These are phyloP conservation scores for Parmales sp. DNA, from an alignment of 108 stramenopile species.

Conservation along the genomic window DNA sequence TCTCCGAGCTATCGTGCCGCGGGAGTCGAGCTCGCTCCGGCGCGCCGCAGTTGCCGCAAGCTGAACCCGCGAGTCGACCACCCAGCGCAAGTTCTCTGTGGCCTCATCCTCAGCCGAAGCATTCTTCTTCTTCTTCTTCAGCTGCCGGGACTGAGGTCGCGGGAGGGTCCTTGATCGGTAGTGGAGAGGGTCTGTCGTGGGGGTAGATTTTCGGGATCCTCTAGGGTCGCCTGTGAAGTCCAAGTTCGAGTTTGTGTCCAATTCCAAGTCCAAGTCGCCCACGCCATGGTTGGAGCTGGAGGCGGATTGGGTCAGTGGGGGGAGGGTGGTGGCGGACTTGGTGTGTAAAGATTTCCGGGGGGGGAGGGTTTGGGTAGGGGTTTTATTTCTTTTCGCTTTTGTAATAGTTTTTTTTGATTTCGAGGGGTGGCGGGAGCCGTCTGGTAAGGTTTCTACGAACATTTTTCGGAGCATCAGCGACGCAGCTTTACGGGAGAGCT, in stretches of 20 bases:
- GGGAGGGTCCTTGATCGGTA: not conserved
- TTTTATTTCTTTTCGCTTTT: not conserved
- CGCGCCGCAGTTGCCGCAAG: not conserved
- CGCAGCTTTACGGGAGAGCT: not conserved
- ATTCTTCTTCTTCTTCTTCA: not conserved
- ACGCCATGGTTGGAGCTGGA: too few relatives aligned
- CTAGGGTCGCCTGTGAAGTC: not conserved
- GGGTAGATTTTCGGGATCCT: not conserved
- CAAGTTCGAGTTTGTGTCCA: too few relatives aligned
- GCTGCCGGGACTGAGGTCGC: not conserved
- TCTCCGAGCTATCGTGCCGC: not conserved
- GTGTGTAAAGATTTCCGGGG: not conserved
- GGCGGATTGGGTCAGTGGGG: not conserved
- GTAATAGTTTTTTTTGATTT: not conserved
- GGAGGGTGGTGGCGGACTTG: not conserved
- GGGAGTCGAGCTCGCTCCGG: not conserved
- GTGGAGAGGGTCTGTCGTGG: not conserved
- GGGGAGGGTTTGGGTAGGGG: not conserved
- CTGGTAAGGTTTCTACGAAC: not conserved
- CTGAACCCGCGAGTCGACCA: not conserved
- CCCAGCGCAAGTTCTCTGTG: slow-evolving; percentile 1
- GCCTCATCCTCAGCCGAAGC: not conserved
- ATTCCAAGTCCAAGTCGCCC: too few relatives aligned
- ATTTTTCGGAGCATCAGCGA: not conserved
- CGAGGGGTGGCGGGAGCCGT: not conserved